Base-by-base conservation (phyloP, 805 yeast genomes). In the Yarrowia bubula region DNA sequence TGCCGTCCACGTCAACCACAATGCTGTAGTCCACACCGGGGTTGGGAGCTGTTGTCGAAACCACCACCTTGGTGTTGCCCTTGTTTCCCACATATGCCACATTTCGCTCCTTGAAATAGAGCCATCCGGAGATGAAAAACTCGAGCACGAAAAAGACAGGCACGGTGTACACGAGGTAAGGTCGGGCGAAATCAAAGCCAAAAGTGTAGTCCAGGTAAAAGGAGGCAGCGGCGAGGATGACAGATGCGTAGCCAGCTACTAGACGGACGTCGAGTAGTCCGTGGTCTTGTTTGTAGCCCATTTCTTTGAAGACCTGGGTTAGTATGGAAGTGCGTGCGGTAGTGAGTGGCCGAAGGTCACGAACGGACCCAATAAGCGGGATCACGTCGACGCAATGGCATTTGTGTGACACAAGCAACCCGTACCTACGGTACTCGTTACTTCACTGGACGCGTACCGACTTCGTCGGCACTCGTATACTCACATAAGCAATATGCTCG, bases 161-260 rank as follows among this genome's bases (percentile, higher is more conserved):
- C 4, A 74, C 74, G 1, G 76, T 77, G 41, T 66, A 46, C n/a
- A 68, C 68, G 10, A 75, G 73, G 42, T 50, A 58, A 42, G 65
- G 17, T 62, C 68, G 70, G 14, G 73, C 74, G 11, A 67, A 60
- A 18, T 67, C 68, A 66, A 75, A 75, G 9, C 78, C 78, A n/a
- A 67, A 64, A 17, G 66, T 65, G 65, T 70, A 71, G 67, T 76
- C 78, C 38, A 67, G 67, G 39, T 50, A 65, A 44, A 69, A 70
- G 17, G 71, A 72, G 5, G 64, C 65, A 5, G 70, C 77, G 11
- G 77, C 73, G n/a, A 75, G 68, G 5, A 69, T 51, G 7, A 75
- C 72, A 1, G 76, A 65, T 14, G 67, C 47, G 64, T 68, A 75
- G 3, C 77, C 76, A 8, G 75, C 43, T 1, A 66, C 71, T 14